Evolutionary conservation across 257 asterid species (phyloP).

Genomic region (Petrea volubilis): DNA sequence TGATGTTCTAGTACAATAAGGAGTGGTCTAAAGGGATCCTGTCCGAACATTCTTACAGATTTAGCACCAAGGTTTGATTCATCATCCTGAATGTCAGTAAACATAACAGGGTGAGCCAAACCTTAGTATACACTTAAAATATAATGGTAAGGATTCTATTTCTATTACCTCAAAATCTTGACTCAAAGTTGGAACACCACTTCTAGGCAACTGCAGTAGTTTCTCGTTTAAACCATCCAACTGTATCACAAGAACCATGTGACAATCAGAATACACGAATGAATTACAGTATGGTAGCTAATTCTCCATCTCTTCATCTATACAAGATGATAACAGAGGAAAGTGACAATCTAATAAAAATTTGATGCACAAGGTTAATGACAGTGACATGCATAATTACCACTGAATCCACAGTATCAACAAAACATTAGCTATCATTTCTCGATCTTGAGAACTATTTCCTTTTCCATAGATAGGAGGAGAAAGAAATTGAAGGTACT

Average conservation of each 20-base stretch:
- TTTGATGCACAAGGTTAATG: not conserved
- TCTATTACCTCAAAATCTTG: slow-evolving; percentile 34
- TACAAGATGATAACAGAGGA: not conserved
- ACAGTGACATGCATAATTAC: not conserved
- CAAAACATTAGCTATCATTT: not conserved
- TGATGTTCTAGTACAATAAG: slow-evolving; percentile 48
- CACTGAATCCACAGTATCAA: not conserved
- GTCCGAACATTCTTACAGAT: slow-evolving; percentile 32
- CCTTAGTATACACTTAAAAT: slow-evolving; percentile 4
- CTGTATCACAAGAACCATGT: slow-evolving; percentile 46
- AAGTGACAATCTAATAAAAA: not conserved
- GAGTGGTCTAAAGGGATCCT: slow-evolving; percentile 78
- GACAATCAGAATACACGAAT: slow-evolving; percentile 18
- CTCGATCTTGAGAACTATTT: slow-evolving; percentile 7
- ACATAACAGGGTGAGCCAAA: slow-evolving; percentile 9
- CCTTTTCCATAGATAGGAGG: not conserved
- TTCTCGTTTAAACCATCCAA: slow-evolving; percentile 85
- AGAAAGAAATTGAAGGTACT: not conserved
- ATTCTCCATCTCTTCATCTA: slow-evolving; percentile 2
- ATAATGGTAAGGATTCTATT: not conserved
- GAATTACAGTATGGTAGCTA: not conserved
- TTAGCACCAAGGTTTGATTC: slow-evolving; percentile 29
- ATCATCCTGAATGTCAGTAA: slow-evolving; percentile 41
- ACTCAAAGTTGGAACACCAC: slow-evolving; percentile 27
- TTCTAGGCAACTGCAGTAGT: slow-evolving; percentile 44